A percentile compares a stretch with the other conserved stretches of the same genome.
phyloP scores from a whole-genome alignment of 2,329 filamentous ascomycete species.

The Coleophoma cylindrospora region DNA sequence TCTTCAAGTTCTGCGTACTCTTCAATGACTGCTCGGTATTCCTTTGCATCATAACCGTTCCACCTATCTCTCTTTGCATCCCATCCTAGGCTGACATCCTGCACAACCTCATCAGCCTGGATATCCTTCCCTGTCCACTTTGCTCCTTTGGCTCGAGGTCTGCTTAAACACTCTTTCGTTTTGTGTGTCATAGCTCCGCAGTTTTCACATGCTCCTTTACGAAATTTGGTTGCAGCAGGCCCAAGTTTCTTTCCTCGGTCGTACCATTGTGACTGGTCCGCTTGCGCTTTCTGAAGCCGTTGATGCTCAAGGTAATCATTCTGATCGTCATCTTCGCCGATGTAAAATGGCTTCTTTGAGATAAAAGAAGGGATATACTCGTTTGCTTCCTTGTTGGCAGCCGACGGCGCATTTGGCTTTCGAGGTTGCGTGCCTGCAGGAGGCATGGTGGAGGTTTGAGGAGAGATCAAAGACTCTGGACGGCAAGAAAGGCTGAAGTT shows the following conservation, averaged over 20 bases:
- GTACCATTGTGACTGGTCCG: slow-evolving; percentile 79
- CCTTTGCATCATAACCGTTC: slow-evolving; percentile 92
- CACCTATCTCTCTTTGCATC: slow-evolving; percentile 96
- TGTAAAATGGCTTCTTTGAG: slow-evolving; percentile 95
- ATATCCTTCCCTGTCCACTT: slow-evolving; percentile 92
- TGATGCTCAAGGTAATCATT: slow-evolving; percentile 96
- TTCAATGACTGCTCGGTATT: slow-evolving; percentile 83
- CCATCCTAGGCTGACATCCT: slow-evolving; percentile 86
- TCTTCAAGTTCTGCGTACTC: slow-evolving; percentile 85
- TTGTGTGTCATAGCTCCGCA: slow-evolving; percentile 97
- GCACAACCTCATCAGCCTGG: slow-evolving; percentile 81
- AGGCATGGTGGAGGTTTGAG: slow-evolving; percentile 29
- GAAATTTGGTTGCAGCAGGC: slow-evolving; percentile 89
- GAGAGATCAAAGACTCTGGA: not conserved
- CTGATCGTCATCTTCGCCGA: slow-evolving; percentile 70
- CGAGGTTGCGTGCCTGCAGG: slow-evolving; percentile 27
- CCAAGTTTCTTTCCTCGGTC: slow-evolving; percentile 80
- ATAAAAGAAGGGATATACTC: slow-evolving; percentile 98
- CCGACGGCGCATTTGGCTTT: slow-evolving; percentile 28
- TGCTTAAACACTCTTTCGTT: slow-evolving; percentile 84
- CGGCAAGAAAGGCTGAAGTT: not conserved
- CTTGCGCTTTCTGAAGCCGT: slow-evolving; percentile 64
- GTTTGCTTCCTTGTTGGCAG: slow-evolving; percentile 80
- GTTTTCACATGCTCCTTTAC: slow-evolving; percentile 97
- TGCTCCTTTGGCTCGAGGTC: slow-evolving; percentile 83